phyloP scores from a whole-genome alignment of 495 filamentous ascomycete species.

The Haplographium delicatum region DNA sequence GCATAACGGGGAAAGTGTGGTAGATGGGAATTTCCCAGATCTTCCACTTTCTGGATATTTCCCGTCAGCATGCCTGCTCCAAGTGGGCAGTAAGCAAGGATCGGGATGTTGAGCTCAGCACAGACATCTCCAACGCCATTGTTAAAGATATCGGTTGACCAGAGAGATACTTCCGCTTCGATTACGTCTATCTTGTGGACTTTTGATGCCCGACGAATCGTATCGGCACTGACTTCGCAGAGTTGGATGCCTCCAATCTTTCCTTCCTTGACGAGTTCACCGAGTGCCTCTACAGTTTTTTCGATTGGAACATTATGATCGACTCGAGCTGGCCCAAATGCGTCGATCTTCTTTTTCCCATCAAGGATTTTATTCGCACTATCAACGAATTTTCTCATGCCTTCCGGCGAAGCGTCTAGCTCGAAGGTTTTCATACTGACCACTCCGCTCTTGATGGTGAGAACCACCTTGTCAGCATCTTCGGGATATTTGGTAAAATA shows the following conservation, averaged over 20 bases:
- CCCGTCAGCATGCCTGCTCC: constrained; percentile 41
- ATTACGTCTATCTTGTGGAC: constrained; percentile 65
- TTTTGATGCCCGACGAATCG: constrained; percentile 67
- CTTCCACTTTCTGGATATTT: constrained; percentile 49
- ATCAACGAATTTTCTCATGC: constrained; percentile 63
- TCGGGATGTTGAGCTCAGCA: constrained; percentile 60
- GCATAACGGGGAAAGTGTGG: constrained; percentile 56
- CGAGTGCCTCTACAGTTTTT: constrained; percentile 43
- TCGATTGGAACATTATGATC: constrained; percentile 52
- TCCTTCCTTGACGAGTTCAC: constrained; percentile 61
- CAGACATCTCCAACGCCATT: constrained; percentile 72
- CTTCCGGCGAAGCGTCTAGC: constrained; percentile 49
- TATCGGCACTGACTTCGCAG: constrained; percentile 65
- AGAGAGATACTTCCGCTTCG: constrained; percentile 77
- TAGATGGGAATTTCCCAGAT: constrained; percentile 56
- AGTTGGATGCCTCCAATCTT: constrained; percentile 75
- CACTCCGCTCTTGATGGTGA: constrained; percentile 62
- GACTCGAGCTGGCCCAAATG: constrained; percentile 71
- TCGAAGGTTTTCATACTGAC: constrained; percentile 5
- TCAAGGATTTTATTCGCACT: constrained; percentile 55
- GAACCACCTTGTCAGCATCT: constrained; percentile 56
- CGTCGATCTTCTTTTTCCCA: constrained; percentile 72
- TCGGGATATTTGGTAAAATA: constrained; percentile 65
- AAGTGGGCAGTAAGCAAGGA: constrained; percentile 47
- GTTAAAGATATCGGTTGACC: constrained; percentile 54